phyloP scores from a whole-genome alignment of 441 rosid genomes.

The Euphorbia schlechtendalii region DNA sequence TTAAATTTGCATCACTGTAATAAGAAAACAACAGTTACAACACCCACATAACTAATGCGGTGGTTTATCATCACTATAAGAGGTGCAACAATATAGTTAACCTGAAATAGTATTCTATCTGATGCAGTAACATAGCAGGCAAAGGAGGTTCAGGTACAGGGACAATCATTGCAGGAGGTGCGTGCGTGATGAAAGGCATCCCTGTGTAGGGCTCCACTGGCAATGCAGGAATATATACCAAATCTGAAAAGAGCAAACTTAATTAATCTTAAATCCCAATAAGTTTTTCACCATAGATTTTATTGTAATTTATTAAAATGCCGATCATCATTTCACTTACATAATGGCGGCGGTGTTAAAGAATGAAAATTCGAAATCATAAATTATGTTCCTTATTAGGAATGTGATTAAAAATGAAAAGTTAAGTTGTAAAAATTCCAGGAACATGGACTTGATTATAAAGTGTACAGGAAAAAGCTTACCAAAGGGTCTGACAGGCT shows the following conservation, averaged over 20 bases:
- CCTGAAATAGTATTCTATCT: slow-evolving; percentile 91
- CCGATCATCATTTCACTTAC: neutral
- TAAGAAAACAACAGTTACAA: slow-evolving; percentile 21
- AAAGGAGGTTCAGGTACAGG: slow-evolving; percentile 47
- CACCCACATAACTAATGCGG: neutral
- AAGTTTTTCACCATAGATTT: no score
- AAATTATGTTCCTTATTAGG: neutral
- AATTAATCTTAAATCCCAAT: slow-evolving; percentile 19
- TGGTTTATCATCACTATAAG: slow-evolving; percentile 3
- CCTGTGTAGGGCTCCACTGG: slow-evolving; percentile 36
- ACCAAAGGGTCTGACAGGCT: slow-evolving; percentile 56
- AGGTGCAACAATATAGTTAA: slow-evolving; percentile 18
- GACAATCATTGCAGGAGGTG: slow-evolving; percentile 36
- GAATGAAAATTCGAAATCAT: neutral
- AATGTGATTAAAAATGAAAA: neutral
- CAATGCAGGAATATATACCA: slow-evolving; percentile 34
- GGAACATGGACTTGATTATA: neutral
- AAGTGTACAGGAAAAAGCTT: slow-evolving; percentile 11
- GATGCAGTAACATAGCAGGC: slow-evolving; percentile 43
- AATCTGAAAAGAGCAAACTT: slow-evolving; percentile 39
- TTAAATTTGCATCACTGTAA: slow-evolving; percentile 70
- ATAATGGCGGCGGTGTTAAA: neutral
- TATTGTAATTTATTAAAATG: neutral
- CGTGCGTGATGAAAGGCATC: slow-evolving; percentile 31
- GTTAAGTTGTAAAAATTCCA: no score